A percentile compares a stretch with the other conserved stretches of the same genome.
These are phyloP conservation scores for Leishmania guyanensis DNA, from an alignment of 208 protist genomes.

Conservation along the genomic window DNA sequence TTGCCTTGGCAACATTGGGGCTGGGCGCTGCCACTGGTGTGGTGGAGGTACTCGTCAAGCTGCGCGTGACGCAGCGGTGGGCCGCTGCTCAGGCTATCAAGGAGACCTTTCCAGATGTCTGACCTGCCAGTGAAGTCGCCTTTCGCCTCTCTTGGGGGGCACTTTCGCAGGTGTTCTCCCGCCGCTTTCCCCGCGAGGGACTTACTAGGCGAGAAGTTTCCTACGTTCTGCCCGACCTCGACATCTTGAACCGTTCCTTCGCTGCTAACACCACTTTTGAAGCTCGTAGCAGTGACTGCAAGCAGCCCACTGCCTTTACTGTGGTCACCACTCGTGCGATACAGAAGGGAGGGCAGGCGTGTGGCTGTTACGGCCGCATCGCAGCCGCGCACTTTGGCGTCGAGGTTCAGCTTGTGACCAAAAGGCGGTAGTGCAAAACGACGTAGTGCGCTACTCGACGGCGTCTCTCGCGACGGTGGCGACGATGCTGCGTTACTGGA, in stretches of 20 bases:
- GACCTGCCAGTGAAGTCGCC: conserved; percentile 39
- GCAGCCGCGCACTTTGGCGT: conserved; percentile 69
- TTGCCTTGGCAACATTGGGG: not conserved
- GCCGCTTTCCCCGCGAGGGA: conserved; percentile 88
- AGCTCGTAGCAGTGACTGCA: conserved; percentile 76
- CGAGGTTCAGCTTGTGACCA: conserved; percentile 87
- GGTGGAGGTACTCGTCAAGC: conserved; percentile 66
- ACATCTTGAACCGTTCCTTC: conserved; percentile 87
- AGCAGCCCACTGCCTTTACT: conserved; percentile 72
- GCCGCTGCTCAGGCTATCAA: conserved; percentile 52
- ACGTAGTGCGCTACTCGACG: conserved; percentile 64
- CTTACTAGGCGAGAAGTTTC: conserved; percentile 75
- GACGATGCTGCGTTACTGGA: conserved; percentile 27
- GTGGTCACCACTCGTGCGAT: conserved; percentile 63
- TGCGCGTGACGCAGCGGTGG: conserved; percentile 58
- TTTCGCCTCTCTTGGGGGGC: conserved; percentile 71
- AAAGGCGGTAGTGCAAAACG: conserved; percentile 43
- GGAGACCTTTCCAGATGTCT: conserved; percentile 49
- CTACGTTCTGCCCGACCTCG: conserved; percentile 79
- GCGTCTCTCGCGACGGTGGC: conserved; percentile 29
- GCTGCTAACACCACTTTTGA: conserved; percentile 65
- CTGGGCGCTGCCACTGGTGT: conserved; percentile 40
- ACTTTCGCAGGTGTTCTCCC: conserved; percentile 78
- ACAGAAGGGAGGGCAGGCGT: conserved; percentile 75
- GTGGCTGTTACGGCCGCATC: conserved; percentile 82